Evolutionary conservation across 2,329 filamentous ascomycete genomes (phyloP).

Genomic region (Botrytis squamosa): DNA sequence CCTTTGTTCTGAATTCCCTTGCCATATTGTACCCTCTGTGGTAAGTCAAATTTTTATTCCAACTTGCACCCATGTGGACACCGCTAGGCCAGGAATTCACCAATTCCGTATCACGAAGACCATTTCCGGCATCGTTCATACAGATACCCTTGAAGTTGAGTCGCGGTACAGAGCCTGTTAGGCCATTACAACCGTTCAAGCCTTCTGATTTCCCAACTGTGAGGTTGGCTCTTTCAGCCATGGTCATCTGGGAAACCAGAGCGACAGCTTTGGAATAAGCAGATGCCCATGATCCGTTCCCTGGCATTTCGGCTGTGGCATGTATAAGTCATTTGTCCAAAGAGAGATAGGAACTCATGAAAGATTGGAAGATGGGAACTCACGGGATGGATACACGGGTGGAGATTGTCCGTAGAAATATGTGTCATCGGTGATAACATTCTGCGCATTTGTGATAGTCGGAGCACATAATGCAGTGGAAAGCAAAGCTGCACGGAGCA

Average conservation of each 20-base stretch:
- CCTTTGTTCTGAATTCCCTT: background rate
- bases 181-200: background rate
- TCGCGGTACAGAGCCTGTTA: background rate
- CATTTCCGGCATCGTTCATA: background rate
- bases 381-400: background rate
- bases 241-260: background rate
- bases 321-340: background rate
- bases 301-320: background rate
- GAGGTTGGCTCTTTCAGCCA: background rate
- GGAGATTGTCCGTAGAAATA: background rate
- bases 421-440: conserved; percentile 38
- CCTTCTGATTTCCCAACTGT: background rate
- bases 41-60: background rate
- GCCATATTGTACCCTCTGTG: background rate
- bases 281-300: background rate
- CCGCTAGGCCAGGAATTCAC: background rate
- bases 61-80: background rate
- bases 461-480: background rate
- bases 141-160: background rate
- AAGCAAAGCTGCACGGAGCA: conserved; percentile 4
- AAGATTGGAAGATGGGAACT: background rate
- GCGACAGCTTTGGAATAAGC: background rate
- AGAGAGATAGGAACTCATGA: background rate
- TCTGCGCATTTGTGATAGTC: background rate
- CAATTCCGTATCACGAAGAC: background rate